phyloP scores from a whole-genome alignment of 2,329 filamentous ascomycete species.

The Ophiosphaerella narmari region DNA sequence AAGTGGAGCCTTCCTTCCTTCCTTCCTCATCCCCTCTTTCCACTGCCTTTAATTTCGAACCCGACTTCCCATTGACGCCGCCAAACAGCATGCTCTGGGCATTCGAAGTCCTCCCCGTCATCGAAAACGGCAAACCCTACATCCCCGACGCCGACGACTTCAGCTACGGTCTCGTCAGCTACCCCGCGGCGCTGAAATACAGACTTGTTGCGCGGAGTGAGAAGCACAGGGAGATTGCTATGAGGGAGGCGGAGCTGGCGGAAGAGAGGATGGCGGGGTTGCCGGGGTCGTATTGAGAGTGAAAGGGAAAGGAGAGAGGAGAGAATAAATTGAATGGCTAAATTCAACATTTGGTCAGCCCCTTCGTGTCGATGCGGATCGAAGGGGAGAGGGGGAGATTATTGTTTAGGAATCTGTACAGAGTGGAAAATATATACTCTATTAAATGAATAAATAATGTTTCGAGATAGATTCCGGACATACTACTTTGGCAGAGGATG shows the following conservation, averaged over 20 bases:
- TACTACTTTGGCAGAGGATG: no score
- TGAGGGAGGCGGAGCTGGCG: conserved; percentile 10
- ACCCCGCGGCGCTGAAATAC: conserved; percentile 10
- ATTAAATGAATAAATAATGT: not conserved
- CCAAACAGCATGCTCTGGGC: conserved; percentile 10
- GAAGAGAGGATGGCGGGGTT: conserved; percentile 8
- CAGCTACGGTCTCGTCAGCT: conserved; percentile 11
- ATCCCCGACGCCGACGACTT: conserved; percentile 10
- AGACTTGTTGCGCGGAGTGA: conserved; percentile 10
- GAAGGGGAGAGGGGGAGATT: conserved; percentile 2
- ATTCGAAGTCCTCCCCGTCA: conserved; percentile 10
- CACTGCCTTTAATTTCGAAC: conserved; percentile 6
- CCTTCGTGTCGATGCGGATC: conserved; percentile 3
- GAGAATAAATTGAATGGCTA: conserved; percentile 4
- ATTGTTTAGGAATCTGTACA: conserved; percentile 5
- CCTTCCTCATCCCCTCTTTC: conserved; percentile 3
- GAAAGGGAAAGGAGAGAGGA: conserved; percentile 4
- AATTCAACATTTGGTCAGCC: conserved; percentile 7
- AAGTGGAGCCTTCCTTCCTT: conserved; percentile 6
- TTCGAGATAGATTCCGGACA: no score
- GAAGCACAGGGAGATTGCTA: conserved; percentile 9
- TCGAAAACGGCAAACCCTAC: conserved; percentile 10
- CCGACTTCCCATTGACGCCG: conserved; percentile 8
- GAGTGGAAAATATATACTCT: conserved; percentile 1
- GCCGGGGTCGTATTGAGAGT: conserved; percentile 8